Base-by-base conservation (phyloP, 352 stramenopile species). In the Phytopythium boreale region DNA sequence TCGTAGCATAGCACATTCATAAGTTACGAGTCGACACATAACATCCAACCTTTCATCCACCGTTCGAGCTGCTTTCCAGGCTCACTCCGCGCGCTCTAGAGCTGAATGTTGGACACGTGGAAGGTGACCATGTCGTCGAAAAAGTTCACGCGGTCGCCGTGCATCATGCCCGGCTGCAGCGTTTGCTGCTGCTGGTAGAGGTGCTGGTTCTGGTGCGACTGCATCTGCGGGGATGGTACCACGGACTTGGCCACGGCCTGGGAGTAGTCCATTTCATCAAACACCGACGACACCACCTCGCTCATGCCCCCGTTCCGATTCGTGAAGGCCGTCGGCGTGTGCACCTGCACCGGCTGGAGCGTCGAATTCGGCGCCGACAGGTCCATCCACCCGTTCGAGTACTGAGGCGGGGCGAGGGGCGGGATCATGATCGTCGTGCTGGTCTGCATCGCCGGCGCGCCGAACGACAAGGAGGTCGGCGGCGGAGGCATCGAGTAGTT, bases 61-160 rank as follows among this genome's bases (percentile, higher is more conserved):
- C 8, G 31, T 36, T 36, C 4, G 31, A 36, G 8, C 31, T 36
- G 46, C 46, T 26, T 10, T 52, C 9, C 46, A 26, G n/a, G n/a
- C n/a, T n/a, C n/a, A n/a, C n/a, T n/a, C 4, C 26, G 47, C 26
- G 7, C 22, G 5, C 1, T 9, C 37, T 46, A 62, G 14, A 55
- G 56, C 63, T 74, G 56, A 51, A 78, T 75, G 34, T 75, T 66
- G 59, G 60, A 62, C 56, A 80, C 70, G 51, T 82, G 72, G 59
- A 80, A 82, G 64, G 66, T 73, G 39, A 82, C 71, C 64, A 82
- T 79, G 27, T 80, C 72, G 55, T 82, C 75, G 22, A 82, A 47
- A 27, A 82, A 37, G 46, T 71, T 78, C 11, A 59, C 24, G 49
- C 60, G 60, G 26, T 17, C 43, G 22, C 37, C 27, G 22, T 31